Base-by-base conservation (phyloP, 495 filamentous ascomycete species). In the Penicillium cinerascens region DNA sequence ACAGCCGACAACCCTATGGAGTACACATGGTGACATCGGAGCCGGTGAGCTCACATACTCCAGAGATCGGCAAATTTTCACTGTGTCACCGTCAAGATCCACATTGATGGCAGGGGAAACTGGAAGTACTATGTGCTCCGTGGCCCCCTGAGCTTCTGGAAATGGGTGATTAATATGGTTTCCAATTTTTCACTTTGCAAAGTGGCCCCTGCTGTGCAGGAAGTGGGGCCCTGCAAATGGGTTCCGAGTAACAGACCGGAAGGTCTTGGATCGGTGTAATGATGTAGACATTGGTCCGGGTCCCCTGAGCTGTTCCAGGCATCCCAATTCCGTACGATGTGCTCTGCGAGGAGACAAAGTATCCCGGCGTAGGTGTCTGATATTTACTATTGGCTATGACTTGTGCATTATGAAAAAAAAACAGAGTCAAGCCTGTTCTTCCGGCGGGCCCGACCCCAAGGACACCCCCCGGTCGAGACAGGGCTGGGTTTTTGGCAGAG, bases 191-290 rank as follows among this genome's bases (percentile, higher is more conserved):
- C 38, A 47, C 48, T 55, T 43, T 37, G 22, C 44, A 26, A 42
- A 38, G 49, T 58, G 51, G 51, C 51, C 58, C 51, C 45, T 55
- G 53, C 57, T 48, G 55, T 63, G 62, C 56, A 65, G 54, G 42
- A 57, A 55, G 62, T 63, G 63, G 63, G 49, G 25, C 40, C n/a
- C 54, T 60, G 46, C 45, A 57, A 59, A 51, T 65, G 52, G 52
- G 52, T 59, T 53, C 54, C 59, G 54, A 50, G 54, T 40, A 52
- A n/a, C 47, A 35, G 45, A 35, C 49, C 53, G 54, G 54, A 49
- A 57, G 55, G 53, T 43, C 46, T 57, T 51, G 47, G 29, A 48
- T 51, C 51, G 44, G 52, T 49, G 56, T 42, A 43, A 58, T 48
- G 46, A 48, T 37, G 47, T 56, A 43, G 54, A 21, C 38, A 52